Evolutionary conservation across 495 filamentous ascomycete genomes (phyloP).

Genomic region (Penicillium coprophilum): DNA sequence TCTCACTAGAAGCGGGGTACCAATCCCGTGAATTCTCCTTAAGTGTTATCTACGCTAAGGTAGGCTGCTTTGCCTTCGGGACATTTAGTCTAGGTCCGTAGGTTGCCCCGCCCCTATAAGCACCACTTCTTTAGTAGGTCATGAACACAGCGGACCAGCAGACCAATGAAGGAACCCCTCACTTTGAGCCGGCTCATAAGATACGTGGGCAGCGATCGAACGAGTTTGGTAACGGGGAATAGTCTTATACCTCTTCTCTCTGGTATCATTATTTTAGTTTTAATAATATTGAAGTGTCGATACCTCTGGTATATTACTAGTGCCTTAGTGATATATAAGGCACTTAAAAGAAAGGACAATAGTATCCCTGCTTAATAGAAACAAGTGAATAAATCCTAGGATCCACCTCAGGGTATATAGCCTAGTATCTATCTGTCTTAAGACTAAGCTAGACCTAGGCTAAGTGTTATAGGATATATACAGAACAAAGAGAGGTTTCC

Average conservation of each 20-base stretch:
- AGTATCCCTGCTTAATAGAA: background rate
- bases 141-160: background rate
- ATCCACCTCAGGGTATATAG: background rate
- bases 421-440: constrained; percentile 1
- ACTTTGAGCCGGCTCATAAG: background rate
- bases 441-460: constrained; percentile 9
- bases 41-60: background rate
- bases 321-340: background rate
- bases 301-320: background rate
- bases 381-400: background rate
- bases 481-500: constrained; percentile 11
- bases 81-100: background rate
- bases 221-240: background rate
- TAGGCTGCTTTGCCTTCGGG: background rate
- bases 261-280: background rate
- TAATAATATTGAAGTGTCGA: background rate
- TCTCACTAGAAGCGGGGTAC: background rate
- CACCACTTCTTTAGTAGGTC: background rate
- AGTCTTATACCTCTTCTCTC: background rate
- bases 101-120: background rate
- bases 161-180: background rate
- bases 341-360: background rate
- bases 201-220: background rate
- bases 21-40: background rate
- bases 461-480: constrained; percentile 7